Evolutionary conservation across 768 basidiomycete species (phyloP), one percentile per base, ranked within the genome.

Genomic region (Mycena kentingensis): DNA sequence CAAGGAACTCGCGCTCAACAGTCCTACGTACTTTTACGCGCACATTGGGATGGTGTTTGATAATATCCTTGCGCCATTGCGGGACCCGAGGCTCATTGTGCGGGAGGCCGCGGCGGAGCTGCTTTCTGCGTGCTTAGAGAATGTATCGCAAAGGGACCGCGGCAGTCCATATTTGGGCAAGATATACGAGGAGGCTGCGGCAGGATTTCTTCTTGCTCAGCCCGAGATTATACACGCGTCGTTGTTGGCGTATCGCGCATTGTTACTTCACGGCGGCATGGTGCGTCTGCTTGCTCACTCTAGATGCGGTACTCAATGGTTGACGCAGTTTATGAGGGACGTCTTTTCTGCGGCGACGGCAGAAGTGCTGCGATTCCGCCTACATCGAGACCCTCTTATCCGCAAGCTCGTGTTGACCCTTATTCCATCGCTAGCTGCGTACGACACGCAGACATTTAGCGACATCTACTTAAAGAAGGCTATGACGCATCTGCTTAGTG

Each of bases 331-430:
- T 64, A 92, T 95, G 91, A 83, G 81, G 57, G 90, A 93, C 62
- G 84, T 80, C 44, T 98, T 92, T 65, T 68, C 88, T 38, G 87
- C 90, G 58, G 88, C 91, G 6, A 92, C 92, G 53, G 95, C 98
- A 48, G 85, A 90, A 58, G 91, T 98, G 41, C 77, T 98, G 25
- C 82, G 84, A 31, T 97, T 95, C 77, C 88, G 87, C 67, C 81
- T 87, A 8, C 89, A 93, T 66, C 81, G 92, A 57, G 97, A 99
- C 62, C 73, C 82, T 18, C 82, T 93, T 32, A 88, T 99, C 53
- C 85, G 93, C 37, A 90, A 91, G 69, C 93, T 93, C 75, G 95
- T 98, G 54, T 94, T 98, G 64, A 89, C 90, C 7, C 84, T 99
- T 65, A 94, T 99, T 38, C 96, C 97, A 1, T 90, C 91, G 4